Evolutionary conservation across 257 asterid species (phyloP).

Genomic region (Orobanche coerulescens): DNA sequence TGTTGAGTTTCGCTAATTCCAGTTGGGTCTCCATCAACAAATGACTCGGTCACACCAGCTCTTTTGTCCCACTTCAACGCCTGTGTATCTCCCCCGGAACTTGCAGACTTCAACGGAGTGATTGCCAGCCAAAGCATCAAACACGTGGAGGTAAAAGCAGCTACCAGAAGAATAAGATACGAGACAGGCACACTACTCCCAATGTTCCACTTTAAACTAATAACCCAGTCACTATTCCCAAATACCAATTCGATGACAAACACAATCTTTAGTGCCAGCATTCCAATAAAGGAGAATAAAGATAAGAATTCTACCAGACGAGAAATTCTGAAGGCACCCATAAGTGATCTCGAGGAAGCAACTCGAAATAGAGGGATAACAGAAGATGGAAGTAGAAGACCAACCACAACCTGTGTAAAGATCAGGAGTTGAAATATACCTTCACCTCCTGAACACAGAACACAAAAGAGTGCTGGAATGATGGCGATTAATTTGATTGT

Average conservation of each 20-base stretch:
- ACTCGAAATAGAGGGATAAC: slow-evolving; percentile 80
- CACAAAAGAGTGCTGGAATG: slow-evolving; percentile 78
- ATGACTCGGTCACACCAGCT: slow-evolving; percentile 23
- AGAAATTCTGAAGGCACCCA: slow-evolving; percentile 66
- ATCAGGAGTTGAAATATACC: slow-evolving; percentile 80
- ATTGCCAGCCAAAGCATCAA: slow-evolving; percentile 80
- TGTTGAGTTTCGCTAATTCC: slow-evolving; percentile 32
- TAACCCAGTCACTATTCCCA: slow-evolving; percentile 90
- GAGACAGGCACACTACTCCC: slow-evolving; percentile 54
- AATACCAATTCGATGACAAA: slow-evolving; percentile 78
- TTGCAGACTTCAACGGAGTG: slow-evolving; percentile 82
- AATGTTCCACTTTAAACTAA: slow-evolving; percentile 64
- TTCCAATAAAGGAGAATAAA: slow-evolving; percentile 50
- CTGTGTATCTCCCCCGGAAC: slow-evolving; percentile 41
- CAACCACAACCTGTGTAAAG: slow-evolving; percentile 71
- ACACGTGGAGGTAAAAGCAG: slow-evolving; percentile 50
- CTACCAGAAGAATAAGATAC: slow-evolving; percentile 55
- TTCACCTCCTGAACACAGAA: slow-evolving; percentile 82
- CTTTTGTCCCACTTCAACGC: slow-evolving; percentile 40
- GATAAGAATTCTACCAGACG: slow-evolving; percentile 52
- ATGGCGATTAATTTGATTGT: slow-evolving; percentile 75
- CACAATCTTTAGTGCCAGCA: slow-evolving; percentile 62
- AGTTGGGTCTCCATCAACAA: slow-evolving; percentile 28
- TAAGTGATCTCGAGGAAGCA: slow-evolving; percentile 73
- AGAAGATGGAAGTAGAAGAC: slow-evolving; percentile 90